These are phyloP conservation scores for Huntiella omanensis DNA, from an alignment of 2,329 filamentous ascomycete species.

Conservation along the genomic window DNA sequence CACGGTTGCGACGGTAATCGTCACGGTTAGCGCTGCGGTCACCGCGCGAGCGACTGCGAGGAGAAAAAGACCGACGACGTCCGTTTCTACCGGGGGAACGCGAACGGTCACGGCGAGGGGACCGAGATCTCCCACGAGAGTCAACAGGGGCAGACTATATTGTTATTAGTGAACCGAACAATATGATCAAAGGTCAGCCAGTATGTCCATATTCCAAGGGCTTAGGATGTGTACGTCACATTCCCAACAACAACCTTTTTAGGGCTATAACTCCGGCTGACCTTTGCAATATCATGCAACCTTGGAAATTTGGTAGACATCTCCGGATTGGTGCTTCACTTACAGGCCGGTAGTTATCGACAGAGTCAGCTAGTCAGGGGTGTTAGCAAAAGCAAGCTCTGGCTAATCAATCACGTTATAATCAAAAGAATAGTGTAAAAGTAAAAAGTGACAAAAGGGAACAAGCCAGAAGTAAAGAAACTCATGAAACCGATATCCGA, in stretches of 20 bases:
- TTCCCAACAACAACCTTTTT: too few relatives aligned
- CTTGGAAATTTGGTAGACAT: neutral
- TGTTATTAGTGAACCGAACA: neutral
- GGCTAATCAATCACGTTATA: too few relatives aligned
- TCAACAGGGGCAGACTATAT: conserved; percentile 14
- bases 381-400: too few relatives aligned
- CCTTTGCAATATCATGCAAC: neutral
- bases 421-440: too few relatives aligned
- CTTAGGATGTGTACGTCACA: neutral
- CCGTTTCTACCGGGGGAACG: conserved; percentile 57
- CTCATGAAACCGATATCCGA: too few relatives aligned
- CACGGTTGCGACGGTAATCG: conserved; percentile 56
- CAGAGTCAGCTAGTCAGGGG: conserved; percentile 31
- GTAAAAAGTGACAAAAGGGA: too few relatives aligned
- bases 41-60: conserved; percentile 52
- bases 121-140: conserved; percentile 60
- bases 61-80: conserved; percentile 60
- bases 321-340: conserved; percentile 17
- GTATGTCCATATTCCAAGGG: neutral
- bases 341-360: conserved; percentile 42
- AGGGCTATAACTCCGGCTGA: too few relatives aligned
- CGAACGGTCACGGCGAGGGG: conserved; percentile 61
- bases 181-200: neutral
- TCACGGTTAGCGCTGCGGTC: conserved; percentile 43
- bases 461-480: too few relatives aligned